Percentiles rank a stretch among this genome's conserved stretches.
These are phyloP conservation scores for Metroxylon sagu DNA, from an alignment of 176 grass and related monocot species.

Conservation along the genomic window DNA sequence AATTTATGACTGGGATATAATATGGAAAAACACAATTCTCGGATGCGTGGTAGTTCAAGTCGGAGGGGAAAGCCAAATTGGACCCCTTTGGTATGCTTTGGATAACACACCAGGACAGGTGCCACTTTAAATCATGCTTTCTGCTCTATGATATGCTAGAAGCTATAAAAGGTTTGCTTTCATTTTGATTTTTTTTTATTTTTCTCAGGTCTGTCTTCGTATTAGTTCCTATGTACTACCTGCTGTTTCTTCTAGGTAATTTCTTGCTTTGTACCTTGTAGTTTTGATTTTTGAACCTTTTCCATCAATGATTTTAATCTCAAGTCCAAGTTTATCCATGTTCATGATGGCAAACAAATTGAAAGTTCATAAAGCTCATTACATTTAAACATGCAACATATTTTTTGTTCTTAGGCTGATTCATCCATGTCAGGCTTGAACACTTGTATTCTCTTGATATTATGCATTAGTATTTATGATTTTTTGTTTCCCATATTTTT, in stretches of 20 bases:
- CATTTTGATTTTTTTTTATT: not conserved
- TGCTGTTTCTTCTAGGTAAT: slow-evolving; percentile 52
- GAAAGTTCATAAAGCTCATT: no score
- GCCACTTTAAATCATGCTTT: not conserved
- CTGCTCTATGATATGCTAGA: not conserved
- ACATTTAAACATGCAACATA: no score
- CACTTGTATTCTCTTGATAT: no score
- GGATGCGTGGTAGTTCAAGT: slow-evolving; percentile 58
- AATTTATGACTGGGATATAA: slow-evolving; percentile 80
- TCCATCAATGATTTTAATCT: no score
- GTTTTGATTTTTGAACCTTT: no score
- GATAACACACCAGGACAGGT: slow-evolving; percentile 80
- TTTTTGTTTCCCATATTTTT: no score
- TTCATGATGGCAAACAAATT: no score
- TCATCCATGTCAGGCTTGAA: no score
- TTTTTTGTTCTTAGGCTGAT: no score
- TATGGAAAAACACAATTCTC: slow-evolving; percentile 73
- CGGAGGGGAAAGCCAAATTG: slow-evolving; percentile 44
- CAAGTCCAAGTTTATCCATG: no score
- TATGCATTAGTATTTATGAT: no score
- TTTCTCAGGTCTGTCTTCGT: slow-evolving; percentile 61
- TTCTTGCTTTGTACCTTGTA: not conserved
- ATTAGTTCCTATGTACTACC: slow-evolving; percentile 47
- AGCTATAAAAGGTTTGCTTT: not conserved
- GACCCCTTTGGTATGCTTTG: slow-evolving; percentile 65